Base-by-base conservation (phyloP, 164 flowering plant species). In the Sextonia rubra region DNA sequence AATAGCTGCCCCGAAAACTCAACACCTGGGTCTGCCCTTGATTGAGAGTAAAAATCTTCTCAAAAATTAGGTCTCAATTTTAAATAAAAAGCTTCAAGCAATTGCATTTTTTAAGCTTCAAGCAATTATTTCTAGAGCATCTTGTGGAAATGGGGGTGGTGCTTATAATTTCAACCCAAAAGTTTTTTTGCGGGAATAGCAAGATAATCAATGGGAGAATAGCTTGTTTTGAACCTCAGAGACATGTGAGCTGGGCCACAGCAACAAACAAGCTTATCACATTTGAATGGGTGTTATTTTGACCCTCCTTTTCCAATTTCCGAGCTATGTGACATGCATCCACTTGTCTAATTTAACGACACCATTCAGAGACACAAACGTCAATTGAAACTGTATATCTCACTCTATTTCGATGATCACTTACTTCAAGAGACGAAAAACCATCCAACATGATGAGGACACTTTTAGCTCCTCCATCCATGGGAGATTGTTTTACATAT, bases 211-310 rank as follows among this genome's bases (percentile, higher is more conserved):
- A 86, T 68, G 91, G 91, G 3, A 78, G 64, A 8, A 52, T 5
- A 52, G 58, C 58, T 52, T 90, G 97, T 71, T 58, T 47, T 23
- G 92, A 90, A 56, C 97, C 98, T 0, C 5, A 84, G 17, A 85
- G 86, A 62, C 89, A 89, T 80, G 91, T 87, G 1, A 93, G 97
- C 76, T 93, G 97, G 95, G 77, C 87, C 61, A 87, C 97, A 75
- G 97, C 88, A 48, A 94, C 93, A 61, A 91, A 88, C 81, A 90
- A 85, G 81, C 72, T 81, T 22, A 12, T 84, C 7, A 74, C 91
- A 1, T 3, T 82, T 92, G 17, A 82, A 75, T 82, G 92, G 91
- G 62, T 82, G 86, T 24, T 77, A 75, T 66, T 87, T 76, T 80
- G 85, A 89, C 63, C 97, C 95, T 68, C 85, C 87, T 24, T 89